phyloP scores from a whole-genome alignment of 495 filamentous ascomycete genomes.

The Hamigera avellanea region DNA sequence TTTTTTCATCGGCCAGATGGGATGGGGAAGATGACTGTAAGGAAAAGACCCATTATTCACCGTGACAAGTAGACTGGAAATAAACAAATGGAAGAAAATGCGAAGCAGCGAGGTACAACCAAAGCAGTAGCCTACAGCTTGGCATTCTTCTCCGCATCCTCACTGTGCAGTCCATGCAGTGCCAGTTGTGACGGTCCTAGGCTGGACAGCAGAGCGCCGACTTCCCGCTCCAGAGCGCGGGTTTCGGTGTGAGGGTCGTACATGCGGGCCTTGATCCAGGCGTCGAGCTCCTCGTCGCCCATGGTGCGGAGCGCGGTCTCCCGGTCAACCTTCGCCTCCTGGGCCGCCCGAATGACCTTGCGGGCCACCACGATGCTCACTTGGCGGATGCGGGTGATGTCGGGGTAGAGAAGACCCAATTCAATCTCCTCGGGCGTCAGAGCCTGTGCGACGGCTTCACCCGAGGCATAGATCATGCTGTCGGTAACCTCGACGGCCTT shows the following conservation, averaged over 20 bases:
- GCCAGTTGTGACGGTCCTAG: slow-evolving; percentile 22
- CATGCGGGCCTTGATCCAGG: slow-evolving; percentile 69
- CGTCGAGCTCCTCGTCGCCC: slow-evolving; percentile 62
- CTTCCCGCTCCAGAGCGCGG: slow-evolving; percentile 42
- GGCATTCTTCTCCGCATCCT: slow-evolving; percentile 24
- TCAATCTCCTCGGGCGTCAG: slow-evolving; percentile 71
- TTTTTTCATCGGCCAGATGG: no score
- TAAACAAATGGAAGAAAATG: no score
- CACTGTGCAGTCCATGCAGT: slow-evolving; percentile 18
- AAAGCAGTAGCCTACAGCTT: no score
- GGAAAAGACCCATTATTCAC: no score
- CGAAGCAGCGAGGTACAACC: no score
- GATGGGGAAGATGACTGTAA: no score
- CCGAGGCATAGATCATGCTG: slow-evolving; percentile 88
- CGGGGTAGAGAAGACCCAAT: slow-evolving; percentile 83
- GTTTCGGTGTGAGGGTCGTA: slow-evolving; percentile 67
- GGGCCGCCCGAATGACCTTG: slow-evolving; percentile 86
- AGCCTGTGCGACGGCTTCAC: slow-evolving; percentile 64
- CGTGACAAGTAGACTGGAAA: no score
- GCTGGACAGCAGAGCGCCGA: slow-evolving; percentile 34
- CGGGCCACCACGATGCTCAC: slow-evolving; percentile 80
- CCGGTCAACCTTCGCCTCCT: slow-evolving; percentile 71
- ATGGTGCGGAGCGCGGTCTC: slow-evolving; percentile 58
- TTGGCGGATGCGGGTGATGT: slow-evolving; percentile 80
- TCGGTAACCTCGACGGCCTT: slow-evolving; percentile 84